Conservation (phyloP, 2,329 filamentous ascomycete genomes). For the Dryadomyces quercus-mongolicae region DNA sequence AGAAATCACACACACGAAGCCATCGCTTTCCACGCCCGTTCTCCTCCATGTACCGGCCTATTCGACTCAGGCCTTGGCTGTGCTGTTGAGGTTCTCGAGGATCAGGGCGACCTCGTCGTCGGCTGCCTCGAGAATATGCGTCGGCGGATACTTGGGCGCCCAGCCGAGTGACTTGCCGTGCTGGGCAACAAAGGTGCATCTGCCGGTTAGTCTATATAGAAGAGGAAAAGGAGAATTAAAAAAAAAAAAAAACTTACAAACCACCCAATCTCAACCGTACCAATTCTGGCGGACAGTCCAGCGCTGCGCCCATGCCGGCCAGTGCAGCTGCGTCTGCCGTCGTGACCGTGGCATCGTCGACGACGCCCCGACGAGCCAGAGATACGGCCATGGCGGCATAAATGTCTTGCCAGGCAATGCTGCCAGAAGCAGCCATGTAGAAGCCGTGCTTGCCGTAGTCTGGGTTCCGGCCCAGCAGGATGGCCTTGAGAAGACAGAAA, state of each 20-base stretch:
- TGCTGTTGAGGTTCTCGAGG: background rate
- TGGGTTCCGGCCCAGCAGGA: constrained; percentile 25
- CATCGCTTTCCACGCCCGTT: no score
- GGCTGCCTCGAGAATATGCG: constrained; percentile 32
- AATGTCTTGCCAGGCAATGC: constrained; percentile 36
- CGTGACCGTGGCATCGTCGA: constrained; percentile 24
- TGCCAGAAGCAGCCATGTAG: constrained; percentile 36
- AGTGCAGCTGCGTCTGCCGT: constrained; percentile 23
- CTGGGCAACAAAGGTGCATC: constrained; percentile 29
- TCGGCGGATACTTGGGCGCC: constrained; percentile 26
- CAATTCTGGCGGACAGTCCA: constrained; percentile 21
- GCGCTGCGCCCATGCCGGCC: constrained; percentile 26
- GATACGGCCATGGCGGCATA: constrained; percentile 31
- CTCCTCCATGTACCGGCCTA: no score
- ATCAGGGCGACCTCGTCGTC: constrained; percentile 34
- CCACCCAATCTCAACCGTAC: constrained; percentile 31
- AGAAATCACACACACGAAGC: no score
- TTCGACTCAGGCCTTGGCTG: background rate
- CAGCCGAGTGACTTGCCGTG: constrained; percentile 31
- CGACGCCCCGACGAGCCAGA: constrained; percentile 24
- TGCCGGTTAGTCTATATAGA: no score
- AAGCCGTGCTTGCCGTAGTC: constrained; percentile 31
- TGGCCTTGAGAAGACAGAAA: constrained; percentile 29
- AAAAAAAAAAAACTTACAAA: constrained; percentile 1
- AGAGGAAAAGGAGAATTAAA: background rate